Evolutionary conservation across 192 early-diverging fungal genomes (phyloP).

Genomic region (Coemansia sp.): DNA sequence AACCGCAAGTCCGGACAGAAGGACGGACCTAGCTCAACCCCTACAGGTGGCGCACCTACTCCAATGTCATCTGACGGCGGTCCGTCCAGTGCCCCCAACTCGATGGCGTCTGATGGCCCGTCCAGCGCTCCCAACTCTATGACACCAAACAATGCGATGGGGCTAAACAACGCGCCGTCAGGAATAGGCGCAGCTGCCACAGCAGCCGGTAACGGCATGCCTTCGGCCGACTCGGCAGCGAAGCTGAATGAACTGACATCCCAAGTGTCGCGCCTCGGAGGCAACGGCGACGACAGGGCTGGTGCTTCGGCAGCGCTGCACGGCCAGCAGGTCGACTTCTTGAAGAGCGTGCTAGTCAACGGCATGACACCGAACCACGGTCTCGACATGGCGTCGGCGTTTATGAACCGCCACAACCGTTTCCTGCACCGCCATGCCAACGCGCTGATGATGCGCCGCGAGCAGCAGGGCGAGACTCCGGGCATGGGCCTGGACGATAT

Average conservation of each 20-base stretch:
- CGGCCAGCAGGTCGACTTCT: conserved; percentile 50
- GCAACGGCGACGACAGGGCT: conserved; percentile 23
- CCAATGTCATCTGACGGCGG: conserved; percentile 4
- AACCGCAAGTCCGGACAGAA: conserved; percentile 30
- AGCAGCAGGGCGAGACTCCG: conserved; percentile 17
- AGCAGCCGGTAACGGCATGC: conserved; percentile 33
- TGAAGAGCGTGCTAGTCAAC: conserved; percentile 47
- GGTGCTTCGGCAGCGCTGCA: conserved; percentile 47
- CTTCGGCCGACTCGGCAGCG: conserved; percentile 35
- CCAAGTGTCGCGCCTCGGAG: conserved; percentile 40
- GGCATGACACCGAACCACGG: conserved; percentile 28
- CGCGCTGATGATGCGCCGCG: conserved; percentile 25
- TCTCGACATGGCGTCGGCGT: conserved; percentile 30
- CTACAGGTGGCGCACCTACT: not conserved
- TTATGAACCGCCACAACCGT: conserved; percentile 36
- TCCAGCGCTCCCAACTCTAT: not conserved
- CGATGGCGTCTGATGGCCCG: not conserved
- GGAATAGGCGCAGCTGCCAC: conserved; percentile 18
- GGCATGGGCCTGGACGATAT: conserved; percentile 38
- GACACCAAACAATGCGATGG: not conserved
- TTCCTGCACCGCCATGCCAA: conserved; percentile 34
- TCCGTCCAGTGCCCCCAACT: conserved; percentile 7
- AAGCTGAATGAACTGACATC: conserved; percentile 47
- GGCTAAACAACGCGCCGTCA: not conserved
- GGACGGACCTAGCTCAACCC: conserved; percentile 3